Base-by-base conservation (phyloP, 2,329 filamentous ascomycete species). In the Diaporthe destruens region DNA sequence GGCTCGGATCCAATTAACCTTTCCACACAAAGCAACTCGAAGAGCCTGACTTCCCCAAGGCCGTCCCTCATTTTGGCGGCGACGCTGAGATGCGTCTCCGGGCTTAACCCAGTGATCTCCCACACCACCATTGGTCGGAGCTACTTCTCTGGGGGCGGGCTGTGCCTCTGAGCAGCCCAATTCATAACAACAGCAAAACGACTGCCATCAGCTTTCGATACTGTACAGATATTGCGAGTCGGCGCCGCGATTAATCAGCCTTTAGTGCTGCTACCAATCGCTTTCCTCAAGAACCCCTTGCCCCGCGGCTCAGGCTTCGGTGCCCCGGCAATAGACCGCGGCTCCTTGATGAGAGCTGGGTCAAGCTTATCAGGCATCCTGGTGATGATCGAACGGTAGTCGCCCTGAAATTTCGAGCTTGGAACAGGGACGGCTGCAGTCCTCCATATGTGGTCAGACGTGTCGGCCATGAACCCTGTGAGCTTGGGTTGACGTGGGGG, bases 321-420 rank as follows among this genome's bases (percentile, higher is more conserved):
- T n/a, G 95, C 91, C 47, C 95, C 95, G 80, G 97, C 94, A 51
- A 98, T 96, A 75, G 94, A 91, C 72, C 95, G 89, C 39, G 95
- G 95, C 82, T 98, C 95, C 80, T 94, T 94, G 94, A 98, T 98
- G 59, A 98, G 85, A 18, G 91, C 89, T 5, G 92, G 89, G 78
- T 99, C 96, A 12, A 99, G 87, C 79, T 94, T 95, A 9, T 94
- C 91, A 6, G 96, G 96, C 49, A 94, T 91, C 76, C 90, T 84
- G 16, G 90, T 90, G 69, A 90, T 85, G 18, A 90, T 85, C 42
- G 86, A 82, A 72, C 87, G 86, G 81, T 92, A 92, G 76, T 91
- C 89, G 72, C 89, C 89, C 0, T 87, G 85, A 75, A 92, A 91
- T 76, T 89, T 91, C 68, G 88, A 86, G 75, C 85, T 88, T n/a